phyloP scores from a whole-genome alignment of 179 eudicot species.

The Beta corolliflora region DNA sequence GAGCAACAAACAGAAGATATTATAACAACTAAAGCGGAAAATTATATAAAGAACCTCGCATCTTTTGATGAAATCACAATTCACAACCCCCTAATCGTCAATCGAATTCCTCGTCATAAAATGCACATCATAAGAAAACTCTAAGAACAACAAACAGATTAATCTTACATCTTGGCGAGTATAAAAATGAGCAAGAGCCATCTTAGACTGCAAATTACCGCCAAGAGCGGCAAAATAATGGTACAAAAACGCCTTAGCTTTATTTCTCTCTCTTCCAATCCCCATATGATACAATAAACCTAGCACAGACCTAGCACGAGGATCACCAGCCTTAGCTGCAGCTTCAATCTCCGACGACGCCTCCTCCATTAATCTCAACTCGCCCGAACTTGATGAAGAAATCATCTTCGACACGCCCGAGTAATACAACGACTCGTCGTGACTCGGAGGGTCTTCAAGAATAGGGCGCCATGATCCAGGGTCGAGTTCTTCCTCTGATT shows the following conservation, averaged over 20 bases:
- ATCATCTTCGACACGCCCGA: constrained; percentile 57
- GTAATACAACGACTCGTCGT: constrained; percentile 39
- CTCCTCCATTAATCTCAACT: constrained; percentile 58
- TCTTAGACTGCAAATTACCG: constrained; percentile 84
- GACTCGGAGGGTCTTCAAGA: constrained; percentile 19
- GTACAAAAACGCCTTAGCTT: constrained; percentile 73
- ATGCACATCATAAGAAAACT: too few species aligned
- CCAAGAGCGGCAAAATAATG: constrained; percentile 75
- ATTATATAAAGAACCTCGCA: too few species aligned
- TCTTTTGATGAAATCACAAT: too few species aligned
- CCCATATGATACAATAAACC: constrained; percentile 82
- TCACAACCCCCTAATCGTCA: too few species aligned
- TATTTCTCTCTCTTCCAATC: constrained; percentile 53
- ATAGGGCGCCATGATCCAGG: constrained; percentile 84
- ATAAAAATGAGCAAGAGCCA: constrained; percentile 83
- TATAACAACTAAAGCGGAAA: too few species aligned
- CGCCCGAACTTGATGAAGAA: constrained; percentile 54
- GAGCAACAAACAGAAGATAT: too few species aligned
- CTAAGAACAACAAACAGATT: neutral
- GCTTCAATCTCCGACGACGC: constrained; percentile 66
- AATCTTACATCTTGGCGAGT: constrained; percentile 67
- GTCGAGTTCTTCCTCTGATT: constrained; percentile 66
- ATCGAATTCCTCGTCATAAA: too few species aligned
- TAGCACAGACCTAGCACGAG: constrained; percentile 71
- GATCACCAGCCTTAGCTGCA: constrained; percentile 56